These are phyloP conservation scores for Rubus idaeus DNA, from an alignment of 306 rosid species.

Conservation along the genomic window DNA sequence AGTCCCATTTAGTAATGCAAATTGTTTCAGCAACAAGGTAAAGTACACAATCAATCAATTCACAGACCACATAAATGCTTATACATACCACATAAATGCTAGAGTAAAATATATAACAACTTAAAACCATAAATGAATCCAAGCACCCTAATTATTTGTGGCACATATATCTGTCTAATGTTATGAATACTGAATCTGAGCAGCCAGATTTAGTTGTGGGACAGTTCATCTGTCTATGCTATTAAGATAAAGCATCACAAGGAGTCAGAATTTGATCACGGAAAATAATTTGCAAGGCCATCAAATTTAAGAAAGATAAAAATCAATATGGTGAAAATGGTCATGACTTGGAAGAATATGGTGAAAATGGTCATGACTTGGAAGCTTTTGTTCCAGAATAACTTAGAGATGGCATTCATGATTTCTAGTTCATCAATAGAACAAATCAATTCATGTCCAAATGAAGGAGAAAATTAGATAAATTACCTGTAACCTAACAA, in stretches of 20 bases:
- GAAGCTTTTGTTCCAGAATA: not conserved
- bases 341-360: not conserved
- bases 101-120: not conserved
- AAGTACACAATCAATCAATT: not conserved
- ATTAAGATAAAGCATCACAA: not conserved
- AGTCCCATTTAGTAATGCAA: conserved; percentile 12
- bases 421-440: not conserved
- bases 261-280: not conserved
- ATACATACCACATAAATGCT: not conserved
- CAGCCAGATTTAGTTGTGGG: not conserved
- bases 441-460: conserved; percentile 4
- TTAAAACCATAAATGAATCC: not conserved
- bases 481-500: conserved; percentile 80
- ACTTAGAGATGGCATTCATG: not conserved
- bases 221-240: conserved; percentile 5
- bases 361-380: conserved; percentile 9
- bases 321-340: not conserved
- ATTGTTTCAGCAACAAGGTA: not conserved
- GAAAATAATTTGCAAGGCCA: not conserved
- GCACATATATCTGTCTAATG: not conserved
- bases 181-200: not conserved
- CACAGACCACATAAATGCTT: not conserved
- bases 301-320: not conserved
- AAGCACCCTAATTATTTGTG: not conserved
- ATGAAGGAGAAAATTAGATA: conserved; percentile 6